These are phyloP conservation scores for Fusarium sp. DNA, from an alignment of 2,329 filamentous ascomycete genomes.

Conservation along the genomic window DNA sequence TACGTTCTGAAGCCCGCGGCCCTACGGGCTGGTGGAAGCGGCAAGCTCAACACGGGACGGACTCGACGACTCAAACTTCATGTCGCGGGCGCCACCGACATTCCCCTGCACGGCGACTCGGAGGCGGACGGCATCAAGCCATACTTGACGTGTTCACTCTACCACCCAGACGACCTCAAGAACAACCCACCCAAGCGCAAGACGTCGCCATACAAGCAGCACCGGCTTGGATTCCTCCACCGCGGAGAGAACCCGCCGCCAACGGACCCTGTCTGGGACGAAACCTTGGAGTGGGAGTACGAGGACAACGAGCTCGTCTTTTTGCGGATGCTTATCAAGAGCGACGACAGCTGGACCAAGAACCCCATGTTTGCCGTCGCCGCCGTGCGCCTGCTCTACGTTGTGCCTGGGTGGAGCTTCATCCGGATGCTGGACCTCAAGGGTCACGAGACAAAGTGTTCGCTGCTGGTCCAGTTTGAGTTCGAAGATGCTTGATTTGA, in stretches of 20 bases:
- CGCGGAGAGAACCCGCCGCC: constrained; percentile 67
- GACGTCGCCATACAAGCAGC: constrained; percentile 70
- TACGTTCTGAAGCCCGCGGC: constrained; percentile 74
- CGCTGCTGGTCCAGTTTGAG: constrained; percentile 71
- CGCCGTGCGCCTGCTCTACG: constrained; percentile 70
- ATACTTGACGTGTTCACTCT: constrained; percentile 74
- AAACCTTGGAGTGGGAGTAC: constrained; percentile 75
- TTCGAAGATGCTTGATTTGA: constrained; percentile 53
- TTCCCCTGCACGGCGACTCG: constrained; percentile 65
- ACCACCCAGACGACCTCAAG: constrained; percentile 66
- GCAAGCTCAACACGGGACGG: constrained; percentile 58
- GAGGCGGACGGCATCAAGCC: constrained; percentile 68
- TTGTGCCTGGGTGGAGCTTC: constrained; percentile 70
- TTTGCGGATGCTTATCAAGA: constrained; percentile 74
- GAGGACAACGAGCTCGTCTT: constrained; percentile 76
- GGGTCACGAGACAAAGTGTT: constrained; percentile 72
- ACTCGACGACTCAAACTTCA: constrained; percentile 66
- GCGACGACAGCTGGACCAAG: constrained; percentile 70
- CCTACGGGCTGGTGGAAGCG: constrained; percentile 67
- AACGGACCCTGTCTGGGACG: constrained; percentile 74
- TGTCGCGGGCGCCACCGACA: constrained; percentile 71
- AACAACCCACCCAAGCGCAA: constrained; percentile 69
- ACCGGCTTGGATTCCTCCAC: constrained; percentile 67
- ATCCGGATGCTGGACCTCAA: constrained; percentile 74
- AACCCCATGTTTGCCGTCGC: constrained; percentile 73